A percentile compares a stretch with the other conserved stretches of the same genome.
phyloP scores from a whole-genome alignment of 306 rosid genomes.

The Cotoneaster glaucophyllus region DNA sequence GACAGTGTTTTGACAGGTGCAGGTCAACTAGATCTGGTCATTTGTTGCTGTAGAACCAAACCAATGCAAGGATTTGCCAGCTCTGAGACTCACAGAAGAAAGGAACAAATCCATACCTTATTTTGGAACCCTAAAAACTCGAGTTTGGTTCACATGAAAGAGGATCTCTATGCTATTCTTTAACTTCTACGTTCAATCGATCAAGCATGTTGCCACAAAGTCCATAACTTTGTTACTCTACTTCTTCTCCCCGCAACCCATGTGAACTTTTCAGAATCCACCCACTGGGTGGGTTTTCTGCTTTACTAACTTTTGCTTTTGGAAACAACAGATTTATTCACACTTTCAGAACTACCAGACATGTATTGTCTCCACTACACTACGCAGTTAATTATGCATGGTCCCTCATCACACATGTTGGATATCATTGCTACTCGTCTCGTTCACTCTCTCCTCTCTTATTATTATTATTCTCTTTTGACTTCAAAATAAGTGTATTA shows the following conservation, averaged over 20 bases:
- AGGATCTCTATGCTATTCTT: background rate
- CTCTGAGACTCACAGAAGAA: background rate
- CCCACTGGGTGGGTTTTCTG: conserved; percentile 22
- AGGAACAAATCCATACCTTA: background rate
- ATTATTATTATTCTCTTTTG: background rate
- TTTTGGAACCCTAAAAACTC: background rate
- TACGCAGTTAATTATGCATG: conserved; percentile 9
- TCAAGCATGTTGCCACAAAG: conserved; percentile 3
- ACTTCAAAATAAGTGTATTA: background rate
- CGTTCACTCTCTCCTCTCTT: background rate
- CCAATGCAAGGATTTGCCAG: background rate
- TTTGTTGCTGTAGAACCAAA: background rate
- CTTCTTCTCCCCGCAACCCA: conserved; percentile 21
- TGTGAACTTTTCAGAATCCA: conserved; percentile 72
- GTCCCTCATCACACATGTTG: conserved; percentile 5
- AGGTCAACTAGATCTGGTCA: conserved; percentile 3
- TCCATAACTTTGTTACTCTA: background rate
- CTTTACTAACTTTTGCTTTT: conserved; percentile 20
- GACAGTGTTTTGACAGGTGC: background rate
- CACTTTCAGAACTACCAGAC: conserved; percentile 2
- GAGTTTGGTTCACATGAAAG: background rate
- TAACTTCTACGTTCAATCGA: background rate
- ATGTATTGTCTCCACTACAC: conserved; percentile 1
- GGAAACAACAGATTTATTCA: conserved; percentile 5
- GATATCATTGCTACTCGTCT: background rate